Conservation (phyloP, 1,139 yeast species). For the Pneumocystis murina region DNA sequence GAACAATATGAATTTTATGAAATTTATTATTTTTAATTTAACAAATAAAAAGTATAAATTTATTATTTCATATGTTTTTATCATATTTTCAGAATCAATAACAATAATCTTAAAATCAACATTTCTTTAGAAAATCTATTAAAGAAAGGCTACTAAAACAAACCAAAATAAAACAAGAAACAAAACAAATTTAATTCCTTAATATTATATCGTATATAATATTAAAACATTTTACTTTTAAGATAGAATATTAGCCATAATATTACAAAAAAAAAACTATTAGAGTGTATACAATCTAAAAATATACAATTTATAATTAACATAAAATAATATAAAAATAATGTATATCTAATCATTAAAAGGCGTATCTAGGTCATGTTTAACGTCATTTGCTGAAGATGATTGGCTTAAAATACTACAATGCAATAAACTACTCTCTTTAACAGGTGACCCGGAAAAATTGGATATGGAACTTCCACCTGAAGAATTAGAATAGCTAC, state of each 20-base stretch:
- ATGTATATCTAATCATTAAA: background rate
- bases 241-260: background rate
- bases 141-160: background rate
- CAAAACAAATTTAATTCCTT: no score
- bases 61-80: background rate
- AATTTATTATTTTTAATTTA: background rate
- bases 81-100: background rate
- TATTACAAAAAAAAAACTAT: background rate
- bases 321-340: background rate
- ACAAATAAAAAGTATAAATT: background rate
- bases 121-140: background rate
- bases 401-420: conserved; percentile 9
- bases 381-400: conserved; percentile 4
- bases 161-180: background rate
- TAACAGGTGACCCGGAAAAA: conserved; percentile 15
- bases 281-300: background rate
- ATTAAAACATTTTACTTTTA: background rate
- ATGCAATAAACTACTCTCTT: conserved; percentile 16
- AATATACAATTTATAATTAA: background rate
- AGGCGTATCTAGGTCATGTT: conserved; percentile 1
- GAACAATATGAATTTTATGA: background rate
- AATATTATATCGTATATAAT: no score
- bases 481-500: conserved; percentile 6
- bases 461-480: conserved; percentile 3
- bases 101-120: no score